phyloP scores from a whole-genome alignment of 768 basidiomycete genomes.

The Trametes gibbosa region DNA sequence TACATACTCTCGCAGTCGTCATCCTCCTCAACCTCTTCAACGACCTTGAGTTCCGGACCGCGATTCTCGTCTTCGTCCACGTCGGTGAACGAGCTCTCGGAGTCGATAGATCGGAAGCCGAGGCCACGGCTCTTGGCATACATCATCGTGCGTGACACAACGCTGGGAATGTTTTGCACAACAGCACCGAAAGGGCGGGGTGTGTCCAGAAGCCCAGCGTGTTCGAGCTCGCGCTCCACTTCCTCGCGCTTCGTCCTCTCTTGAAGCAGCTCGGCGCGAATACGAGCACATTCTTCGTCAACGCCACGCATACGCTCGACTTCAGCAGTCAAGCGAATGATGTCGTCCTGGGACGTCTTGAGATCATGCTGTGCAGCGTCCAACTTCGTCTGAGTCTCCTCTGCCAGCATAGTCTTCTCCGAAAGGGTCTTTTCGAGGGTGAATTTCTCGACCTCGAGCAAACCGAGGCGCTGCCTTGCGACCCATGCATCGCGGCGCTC shows the following conservation, averaged over 20 bases:
- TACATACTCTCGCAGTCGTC: constrained; percentile 28
- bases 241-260: constrained; percentile 37
- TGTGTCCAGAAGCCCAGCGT: constrained; percentile 41
- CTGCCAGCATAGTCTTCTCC: constrained; percentile 30
- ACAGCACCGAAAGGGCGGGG: constrained; percentile 34
- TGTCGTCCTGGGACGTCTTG: constrained; percentile 35
- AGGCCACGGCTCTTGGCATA: constrained; percentile 42
- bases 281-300: constrained; percentile 36
- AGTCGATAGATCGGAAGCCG: constrained; percentile 60
- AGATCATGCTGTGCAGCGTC: constrained; percentile 25
- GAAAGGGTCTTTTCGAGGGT: constrained; percentile 49
- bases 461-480: constrained; percentile 65
- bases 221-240: constrained; percentile 54
- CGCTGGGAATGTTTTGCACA: constrained; percentile 14
- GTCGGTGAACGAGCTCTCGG: constrained; percentile 61
- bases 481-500: constrained; percentile 84
- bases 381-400: constrained; percentile 31
- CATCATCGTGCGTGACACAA: constrained; percentile 26
- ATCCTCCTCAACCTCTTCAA: constrained; percentile 53
- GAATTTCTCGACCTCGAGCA: constrained; percentile 68
- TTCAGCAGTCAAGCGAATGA: constrained; percentile 34
- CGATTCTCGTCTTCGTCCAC: constrained; percentile 54
- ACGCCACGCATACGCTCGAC: constrained; percentile 27
- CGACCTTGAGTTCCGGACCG: constrained; percentile 43
- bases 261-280: constrained; percentile 24